Evolutionary conservation across 2,329 filamentous ascomycete genomes (phyloP).

Genomic region (Monilinia polystroma): DNA sequence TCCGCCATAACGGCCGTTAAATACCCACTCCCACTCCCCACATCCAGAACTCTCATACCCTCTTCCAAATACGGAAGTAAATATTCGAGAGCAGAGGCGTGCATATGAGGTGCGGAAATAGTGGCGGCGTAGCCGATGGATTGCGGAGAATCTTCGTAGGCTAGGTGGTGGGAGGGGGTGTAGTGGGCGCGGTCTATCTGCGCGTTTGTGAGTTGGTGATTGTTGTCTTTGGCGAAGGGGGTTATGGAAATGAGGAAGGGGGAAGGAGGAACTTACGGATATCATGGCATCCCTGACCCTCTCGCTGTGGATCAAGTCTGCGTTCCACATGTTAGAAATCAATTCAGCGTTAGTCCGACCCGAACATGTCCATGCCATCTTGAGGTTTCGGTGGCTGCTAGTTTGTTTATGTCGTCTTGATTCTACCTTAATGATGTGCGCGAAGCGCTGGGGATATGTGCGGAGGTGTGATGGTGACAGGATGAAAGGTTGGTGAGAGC

Average conservation of each 20-base stretch:
- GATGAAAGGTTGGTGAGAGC: neutral
- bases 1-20: constrained; percentile 86
- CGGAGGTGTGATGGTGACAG: neutral
- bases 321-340: constrained; percentile 71
- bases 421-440: neutral
- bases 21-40: constrained; percentile 77
- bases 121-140: constrained; percentile 66
- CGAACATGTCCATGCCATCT: constrained; percentile 89
- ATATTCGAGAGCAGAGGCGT: constrained; percentile 62
- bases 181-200: constrained; percentile 89
- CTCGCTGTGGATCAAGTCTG: constrained; percentile 69
- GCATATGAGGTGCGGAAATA: constrained; percentile 73
- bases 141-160: constrained; percentile 75
- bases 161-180: constrained; percentile 61
- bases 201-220: neutral
- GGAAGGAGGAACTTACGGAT: constrained; percentile 49
- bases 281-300: constrained; percentile 79
- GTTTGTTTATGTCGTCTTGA: neutral
- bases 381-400: constrained; percentile 33
- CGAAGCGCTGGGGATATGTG: neutral
- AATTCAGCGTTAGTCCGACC: constrained; percentile 73
- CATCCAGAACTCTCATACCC: constrained; percentile 60
- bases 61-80: constrained; percentile 58
- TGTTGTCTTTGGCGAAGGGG: constrained; percentile 11
- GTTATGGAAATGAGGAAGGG: constrained; percentile 15